These are phyloP conservation scores for Metroxylon sagu DNA, from an alignment of 176 grass and related monocot species.

Conservation along the genomic window DNA sequence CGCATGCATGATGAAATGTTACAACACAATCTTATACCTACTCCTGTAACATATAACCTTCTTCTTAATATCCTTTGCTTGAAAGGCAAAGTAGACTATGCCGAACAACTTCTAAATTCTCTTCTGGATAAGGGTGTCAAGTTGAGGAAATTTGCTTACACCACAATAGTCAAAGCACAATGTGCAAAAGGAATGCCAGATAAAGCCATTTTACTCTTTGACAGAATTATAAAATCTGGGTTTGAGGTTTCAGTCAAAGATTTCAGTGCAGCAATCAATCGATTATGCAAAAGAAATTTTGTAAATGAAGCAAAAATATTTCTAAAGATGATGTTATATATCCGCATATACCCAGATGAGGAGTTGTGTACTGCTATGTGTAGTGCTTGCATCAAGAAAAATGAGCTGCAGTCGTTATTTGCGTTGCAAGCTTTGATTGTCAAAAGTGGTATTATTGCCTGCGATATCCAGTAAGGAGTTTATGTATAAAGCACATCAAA, in stretches of 20 bases:
- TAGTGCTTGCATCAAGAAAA: slow-evolving; percentile 43
- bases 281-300: slow-evolving; percentile 64
- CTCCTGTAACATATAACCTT: slow-evolving; percentile 65
- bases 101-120: slow-evolving; percentile 51
- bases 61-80: slow-evolving; percentile 67
- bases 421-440: slow-evolving; percentile 51
- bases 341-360: slow-evolving; percentile 55
- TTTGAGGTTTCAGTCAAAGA: slow-evolving; percentile 55
- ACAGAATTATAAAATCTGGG: slow-evolving; percentile 53
- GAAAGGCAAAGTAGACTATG: slow-evolving; percentile 42
- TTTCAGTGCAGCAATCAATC: slow-evolving; percentile 78
- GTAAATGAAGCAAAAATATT: slow-evolving; percentile 50
- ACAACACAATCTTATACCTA: slow-evolving; percentile 23
- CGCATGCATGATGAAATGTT: slow-evolving; percentile 41
- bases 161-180: slow-evolving; percentile 63
- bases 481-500: too few relatives aligned
- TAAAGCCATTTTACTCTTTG: slow-evolving; percentile 37
- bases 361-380: slow-evolving; percentile 36
- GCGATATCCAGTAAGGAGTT: not conserved
- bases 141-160: slow-evolving; percentile 78
- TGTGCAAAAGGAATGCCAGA: slow-evolving; percentile 59
- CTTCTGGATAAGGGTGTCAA: slow-evolving; percentile 35
- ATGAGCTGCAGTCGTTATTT: slow-evolving; percentile 30
- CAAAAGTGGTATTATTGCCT: slow-evolving; percentile 36
- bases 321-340: slow-evolving; percentile 52